A percentile compares a stretch with the other conserved stretches of the same genome.
Conservation (phyloP, 176 grass and related monocot species). For the Cocos nucifera region DNA sequence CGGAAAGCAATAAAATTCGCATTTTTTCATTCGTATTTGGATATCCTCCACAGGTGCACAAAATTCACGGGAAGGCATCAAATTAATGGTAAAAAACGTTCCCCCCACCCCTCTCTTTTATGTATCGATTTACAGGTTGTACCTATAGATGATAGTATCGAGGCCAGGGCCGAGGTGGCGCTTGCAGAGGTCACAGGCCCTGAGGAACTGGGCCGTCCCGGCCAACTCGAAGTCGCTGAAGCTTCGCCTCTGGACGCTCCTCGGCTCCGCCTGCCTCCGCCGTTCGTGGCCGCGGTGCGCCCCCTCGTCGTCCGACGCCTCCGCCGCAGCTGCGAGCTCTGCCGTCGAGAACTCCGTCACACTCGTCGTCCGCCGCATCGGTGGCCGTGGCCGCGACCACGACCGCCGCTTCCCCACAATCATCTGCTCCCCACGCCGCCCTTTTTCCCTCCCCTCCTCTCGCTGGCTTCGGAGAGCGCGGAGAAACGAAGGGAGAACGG, state of each 20-base stretch:
- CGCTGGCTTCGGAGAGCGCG: no score
- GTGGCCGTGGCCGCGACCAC: background rate
- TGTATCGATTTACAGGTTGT: no score
- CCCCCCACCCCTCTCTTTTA: no score
- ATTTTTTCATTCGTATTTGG: no score
- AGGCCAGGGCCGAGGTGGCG: background rate
- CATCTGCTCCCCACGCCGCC: background rate
- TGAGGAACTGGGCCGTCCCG: background rate
- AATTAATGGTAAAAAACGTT: no score
- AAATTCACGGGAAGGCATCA: no score
- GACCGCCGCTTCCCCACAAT: background rate
- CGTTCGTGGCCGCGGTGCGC: background rate
- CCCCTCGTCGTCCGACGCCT: no score
- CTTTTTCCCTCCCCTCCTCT: background rate
- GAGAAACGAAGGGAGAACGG: no score
- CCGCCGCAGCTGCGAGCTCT: background rate
- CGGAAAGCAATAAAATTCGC: no score
- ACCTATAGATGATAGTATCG: constrained; percentile 6
- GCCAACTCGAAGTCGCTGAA: background rate
- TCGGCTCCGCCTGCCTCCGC: background rate
- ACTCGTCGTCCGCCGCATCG: background rate
- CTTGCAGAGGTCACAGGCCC: background rate
- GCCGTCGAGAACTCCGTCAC: background rate
- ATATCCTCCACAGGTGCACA: no score
- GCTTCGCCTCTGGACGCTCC: background rate